A percentile compares a stretch with the other conserved stretches of the same genome.
Evolutionary conservation across 1,139 yeast species (phyloP).

Genomic region (Suzukiozyma palmioleophila): DNA sequence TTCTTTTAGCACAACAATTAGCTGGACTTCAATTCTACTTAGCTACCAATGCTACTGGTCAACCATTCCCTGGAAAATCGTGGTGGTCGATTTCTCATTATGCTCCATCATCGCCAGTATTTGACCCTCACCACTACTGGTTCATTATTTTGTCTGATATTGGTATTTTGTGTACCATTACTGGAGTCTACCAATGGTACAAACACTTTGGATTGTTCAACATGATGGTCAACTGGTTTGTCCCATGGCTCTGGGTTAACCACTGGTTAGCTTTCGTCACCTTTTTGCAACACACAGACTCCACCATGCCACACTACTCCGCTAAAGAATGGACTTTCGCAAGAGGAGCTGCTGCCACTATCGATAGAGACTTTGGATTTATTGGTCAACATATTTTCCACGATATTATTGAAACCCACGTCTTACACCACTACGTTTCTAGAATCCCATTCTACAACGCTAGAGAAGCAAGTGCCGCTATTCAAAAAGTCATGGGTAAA

Average conservation of each 20-base stretch:
- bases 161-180: slow-evolving; percentile 41
- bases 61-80: slow-evolving; percentile 34
- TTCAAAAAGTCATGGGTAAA: slow-evolving; percentile 56
- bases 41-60: slow-evolving; percentile 52
- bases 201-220: slow-evolving; percentile 44
- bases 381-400: slow-evolving; percentile 56
- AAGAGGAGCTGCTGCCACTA: slow-evolving; percentile 64
- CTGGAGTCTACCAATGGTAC: slow-evolving; percentile 47
- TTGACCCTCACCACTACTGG: slow-evolving; percentile 55
- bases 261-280: slow-evolving; percentile 65
- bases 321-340: slow-evolving; percentile 59
- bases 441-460: slow-evolving; percentile 63
- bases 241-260: slow-evolving; percentile 56
- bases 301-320: slow-evolving; percentile 55
- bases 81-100: slow-evolving; percentile 39
- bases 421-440: slow-evolving; percentile 57
- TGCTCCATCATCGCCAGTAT: slow-evolving; percentile 50
- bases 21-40: slow-evolving; percentile 52
- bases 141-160: slow-evolving; percentile 49
- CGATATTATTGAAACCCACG: slow-evolving; percentile 63
- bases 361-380: slow-evolving; percentile 60
- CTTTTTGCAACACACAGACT: slow-evolving; percentile 57
- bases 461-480: slow-evolving; percentile 55
- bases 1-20: slow-evolving; percentile 47
- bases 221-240: slow-evolving; percentile 46